phyloP scores from a whole-genome alignment of 768 basidiomycete species.

The Agaricus bisporus region DNA sequence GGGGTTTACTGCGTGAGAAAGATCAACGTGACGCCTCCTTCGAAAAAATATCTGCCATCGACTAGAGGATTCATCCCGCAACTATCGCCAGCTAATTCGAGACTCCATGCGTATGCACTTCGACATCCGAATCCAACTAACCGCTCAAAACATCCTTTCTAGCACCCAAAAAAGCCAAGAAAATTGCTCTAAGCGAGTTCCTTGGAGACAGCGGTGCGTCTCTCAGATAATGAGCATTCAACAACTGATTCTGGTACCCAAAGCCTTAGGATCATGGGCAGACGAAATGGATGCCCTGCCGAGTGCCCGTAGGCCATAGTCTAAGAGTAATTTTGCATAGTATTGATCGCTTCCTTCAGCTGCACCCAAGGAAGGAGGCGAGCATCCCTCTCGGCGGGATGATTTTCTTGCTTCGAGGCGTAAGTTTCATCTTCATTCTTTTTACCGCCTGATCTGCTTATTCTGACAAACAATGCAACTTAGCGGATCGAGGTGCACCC shows the following conservation, averaged over 20 bases:
- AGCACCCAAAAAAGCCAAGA: conserved; percentile 92
- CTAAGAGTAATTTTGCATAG: not conserved
- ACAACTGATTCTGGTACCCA: conserved; percentile 15
- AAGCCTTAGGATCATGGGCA: conserved; percentile 93
- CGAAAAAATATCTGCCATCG: too few relatives aligned
- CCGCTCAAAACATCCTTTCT: not conserved
- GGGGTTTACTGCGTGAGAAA: too few relatives aligned
- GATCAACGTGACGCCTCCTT: too few relatives aligned
- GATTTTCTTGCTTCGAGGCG: conserved; percentile 60
- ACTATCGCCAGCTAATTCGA: not conserved
- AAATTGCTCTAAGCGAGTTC: conserved; percentile 91
- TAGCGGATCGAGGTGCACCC: conserved; percentile 49
- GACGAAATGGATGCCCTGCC: conserved; percentile 96
- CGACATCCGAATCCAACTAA: not conserved
- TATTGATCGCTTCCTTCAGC: conserved; percentile 35
- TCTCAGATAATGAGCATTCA: conserved; percentile 14
- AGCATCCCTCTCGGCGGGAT: conserved; percentile 44
- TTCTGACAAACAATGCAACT: conserved; percentile 17
- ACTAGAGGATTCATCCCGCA: not conserved
- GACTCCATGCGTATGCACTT: conserved; percentile 2
- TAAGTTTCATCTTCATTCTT: conserved; percentile 27
- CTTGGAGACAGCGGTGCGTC: conserved; percentile 77
- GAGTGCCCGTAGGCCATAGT: conserved; percentile 72
- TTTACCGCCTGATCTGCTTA: conserved; percentile 6
- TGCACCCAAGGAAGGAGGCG: conserved; percentile 65